Percentiles rank a stretch among this genome's conserved stretches.
Evolutionary conservation across 1,139 yeast genomes (phyloP).

Genomic region (Yamadazyma atmosphaerica): DNA sequence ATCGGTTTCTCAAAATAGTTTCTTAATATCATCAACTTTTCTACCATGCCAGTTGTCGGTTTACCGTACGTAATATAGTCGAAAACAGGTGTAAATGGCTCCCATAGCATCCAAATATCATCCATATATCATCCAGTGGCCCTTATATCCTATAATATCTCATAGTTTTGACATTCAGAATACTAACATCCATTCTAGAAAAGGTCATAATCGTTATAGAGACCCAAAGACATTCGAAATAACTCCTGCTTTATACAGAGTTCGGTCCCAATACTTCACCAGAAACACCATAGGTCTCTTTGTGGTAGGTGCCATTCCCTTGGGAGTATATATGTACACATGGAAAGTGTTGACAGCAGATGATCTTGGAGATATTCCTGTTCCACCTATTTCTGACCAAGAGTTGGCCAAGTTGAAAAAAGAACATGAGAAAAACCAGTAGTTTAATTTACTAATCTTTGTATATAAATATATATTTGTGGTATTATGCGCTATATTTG

Average conservation of each 20-base stretch:
- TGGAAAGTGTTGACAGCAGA: slow-evolving; percentile 66
- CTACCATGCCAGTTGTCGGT: slow-evolving; percentile 38
- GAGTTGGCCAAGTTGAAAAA: slow-evolving; percentile 70
- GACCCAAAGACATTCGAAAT: slow-evolving; percentile 79
- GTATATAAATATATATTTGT: neutral
- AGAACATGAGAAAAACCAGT: slow-evolving; percentile 63
- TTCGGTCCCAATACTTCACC: slow-evolving; percentile 82
- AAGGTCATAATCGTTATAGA: slow-evolving; percentile 52
- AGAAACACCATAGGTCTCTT: slow-evolving; percentile 67
- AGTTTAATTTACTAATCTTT: no score
- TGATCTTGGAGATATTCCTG: slow-evolving; percentile 87
- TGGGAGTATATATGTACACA: slow-evolving; percentile 73
- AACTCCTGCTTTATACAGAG: slow-evolving; percentile 92
- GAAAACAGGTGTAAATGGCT: no score
- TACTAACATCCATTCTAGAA: slow-evolving; percentile 13
- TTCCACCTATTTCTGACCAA: slow-evolving; percentile 84
- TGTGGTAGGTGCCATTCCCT: slow-evolving; percentile 59
- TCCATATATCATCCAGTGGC: no score
- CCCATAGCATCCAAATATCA: no score
- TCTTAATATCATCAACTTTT: no score
- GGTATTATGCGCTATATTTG: slow-evolving; percentile 4
- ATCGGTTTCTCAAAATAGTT: no score
- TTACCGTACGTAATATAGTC: slow-evolving; percentile 39
- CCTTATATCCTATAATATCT: no score
- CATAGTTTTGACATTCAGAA: no score